Conservation (phyloP, 139 green algal genomes). For the Pseudopediastrum boryanum region DNA sequence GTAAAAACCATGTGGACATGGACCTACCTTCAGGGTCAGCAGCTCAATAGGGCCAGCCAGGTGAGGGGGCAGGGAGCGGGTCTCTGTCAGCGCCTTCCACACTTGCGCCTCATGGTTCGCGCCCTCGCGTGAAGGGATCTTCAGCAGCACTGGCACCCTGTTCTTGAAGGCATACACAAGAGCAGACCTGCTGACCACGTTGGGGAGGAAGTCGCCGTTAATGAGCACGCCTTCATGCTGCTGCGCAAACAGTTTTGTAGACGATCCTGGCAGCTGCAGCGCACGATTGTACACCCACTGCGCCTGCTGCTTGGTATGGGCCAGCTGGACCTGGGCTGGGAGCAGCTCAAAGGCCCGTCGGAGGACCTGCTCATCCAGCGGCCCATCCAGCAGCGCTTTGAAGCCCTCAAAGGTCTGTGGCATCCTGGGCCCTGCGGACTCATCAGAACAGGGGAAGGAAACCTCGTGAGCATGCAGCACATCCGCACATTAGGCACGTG, state of each 20-base stretch:
- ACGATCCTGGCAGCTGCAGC: background rate
- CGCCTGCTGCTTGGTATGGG: constrained; percentile 1
- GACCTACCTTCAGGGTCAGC: background rate
- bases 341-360: background rate
- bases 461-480: background rate
- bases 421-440: background rate
- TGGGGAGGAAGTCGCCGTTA: background rate
- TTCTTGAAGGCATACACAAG: constrained; percentile 1
- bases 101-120: background rate
- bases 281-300: constrained; percentile 2
- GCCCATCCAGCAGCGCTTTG: background rate
- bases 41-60: background rate
- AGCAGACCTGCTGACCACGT: background rate
- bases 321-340: background rate
- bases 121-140: background rate
- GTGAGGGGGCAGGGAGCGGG: background rate
- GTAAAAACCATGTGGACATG: background rate
- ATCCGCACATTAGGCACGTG: too few relatives aligned
- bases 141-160: constrained; percentile 4
- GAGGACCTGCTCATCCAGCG: background rate
- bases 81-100: background rate
- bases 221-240: background rate
- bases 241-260: constrained; percentile 1
- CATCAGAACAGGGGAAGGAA: background rate
- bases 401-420: constrained; percentile 6